A percentile compares a stretch with the other conserved stretches of the same genome.
These are phyloP conservation scores for Pythium folliculosum DNA, from an alignment of 352 stramenopile species.

Conservation along the genomic window DNA sequence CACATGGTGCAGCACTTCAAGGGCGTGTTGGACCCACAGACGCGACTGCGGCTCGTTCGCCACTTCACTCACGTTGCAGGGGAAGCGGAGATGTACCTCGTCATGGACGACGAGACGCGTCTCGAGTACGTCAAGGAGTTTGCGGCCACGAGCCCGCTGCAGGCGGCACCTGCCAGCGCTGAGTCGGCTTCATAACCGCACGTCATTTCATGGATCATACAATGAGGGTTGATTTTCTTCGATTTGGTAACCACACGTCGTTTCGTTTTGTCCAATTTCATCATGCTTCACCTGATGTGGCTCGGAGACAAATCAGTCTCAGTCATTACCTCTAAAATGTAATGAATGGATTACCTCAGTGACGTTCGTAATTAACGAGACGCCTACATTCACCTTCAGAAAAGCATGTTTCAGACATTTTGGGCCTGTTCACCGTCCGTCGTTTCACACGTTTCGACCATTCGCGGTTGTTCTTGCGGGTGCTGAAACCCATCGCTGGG, in stretches of 20 bases:
- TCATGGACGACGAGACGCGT: conserved; percentile 49
- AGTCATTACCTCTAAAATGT: conserved; percentile 1
- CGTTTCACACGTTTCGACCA: conserved; percentile 28
- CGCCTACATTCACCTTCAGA: too few relatives aligned
- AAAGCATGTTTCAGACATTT: conserved; percentile 11
- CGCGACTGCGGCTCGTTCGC: conserved; percentile 41
- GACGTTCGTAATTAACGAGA: too few relatives aligned
- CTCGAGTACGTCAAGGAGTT: conserved; percentile 57
- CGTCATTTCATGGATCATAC: not conserved
- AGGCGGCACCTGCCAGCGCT: not conserved
- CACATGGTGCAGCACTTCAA: conserved; percentile 52
- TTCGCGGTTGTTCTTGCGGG: not conserved
- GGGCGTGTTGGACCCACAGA: conserved; percentile 32
- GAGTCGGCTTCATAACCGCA: conserved; percentile 16
- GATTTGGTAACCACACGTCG: conserved; percentile 10
- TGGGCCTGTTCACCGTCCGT: not conserved
- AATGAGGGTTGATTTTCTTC: not conserved
- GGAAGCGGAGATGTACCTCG: conserved; percentile 47
- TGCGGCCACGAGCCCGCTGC: not conserved
- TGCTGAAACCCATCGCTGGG: conserved; percentile 26
- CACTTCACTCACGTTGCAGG: conserved; percentile 37
- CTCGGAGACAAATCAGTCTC: conserved; percentile 27
- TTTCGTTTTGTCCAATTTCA: conserved; percentile 19
- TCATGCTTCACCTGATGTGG: not conserved
- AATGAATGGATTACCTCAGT: not conserved